Evolutionary conservation across 2,329 filamentous ascomycete species (phyloP), one percentile per base, ranked within the genome.

Genomic region (Geosmithia morbida): DNA sequence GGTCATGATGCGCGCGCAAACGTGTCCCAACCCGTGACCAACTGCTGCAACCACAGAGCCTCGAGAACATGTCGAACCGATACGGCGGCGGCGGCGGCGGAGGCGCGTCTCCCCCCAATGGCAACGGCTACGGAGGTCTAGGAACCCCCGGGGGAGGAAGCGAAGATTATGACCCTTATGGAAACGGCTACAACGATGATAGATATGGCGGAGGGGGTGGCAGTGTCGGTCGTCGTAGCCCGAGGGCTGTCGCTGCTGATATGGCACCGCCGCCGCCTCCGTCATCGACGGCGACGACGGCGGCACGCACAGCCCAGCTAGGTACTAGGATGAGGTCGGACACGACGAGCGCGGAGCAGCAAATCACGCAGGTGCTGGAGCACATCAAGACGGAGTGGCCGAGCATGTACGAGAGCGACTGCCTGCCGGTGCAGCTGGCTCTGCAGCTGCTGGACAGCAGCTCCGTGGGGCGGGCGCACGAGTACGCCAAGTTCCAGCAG

Each of bases 401-500:
- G 42, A 84, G 88, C 55, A 92, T 98, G 85, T 87, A 85, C 53
- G 76, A 85, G 56, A 83, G 83, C 51, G 83, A 92, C 59, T 96
- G 89, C 60, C 79, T 96, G 30, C 92, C 92, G 2, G 87, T 97
- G 37, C 89, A 97, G 63, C 78, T 96, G 46, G 87, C 90, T n/a
- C 74, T 98, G 44, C 89, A 96, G 65, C 74, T 98, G 52, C 85
- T 97, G 68, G 92, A 98, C 65, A 81, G 78, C 46, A 96, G 89
- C 69, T 97, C 90, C 5, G 79, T 98, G 48, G 92, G 92, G 18
- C 80, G 92, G 52, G 90, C 90, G 44, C 83, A 88, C 61, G 87
- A 94, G 56, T 90, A 95, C 62, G 76, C 75, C 51, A 82, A 87
- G 54, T 98, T 98, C 61, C 75, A 85, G 59, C 72, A 83, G 54